Base-by-base conservation (phyloP, 1,139 yeast species). In the Ogataea hybrid region DNA sequence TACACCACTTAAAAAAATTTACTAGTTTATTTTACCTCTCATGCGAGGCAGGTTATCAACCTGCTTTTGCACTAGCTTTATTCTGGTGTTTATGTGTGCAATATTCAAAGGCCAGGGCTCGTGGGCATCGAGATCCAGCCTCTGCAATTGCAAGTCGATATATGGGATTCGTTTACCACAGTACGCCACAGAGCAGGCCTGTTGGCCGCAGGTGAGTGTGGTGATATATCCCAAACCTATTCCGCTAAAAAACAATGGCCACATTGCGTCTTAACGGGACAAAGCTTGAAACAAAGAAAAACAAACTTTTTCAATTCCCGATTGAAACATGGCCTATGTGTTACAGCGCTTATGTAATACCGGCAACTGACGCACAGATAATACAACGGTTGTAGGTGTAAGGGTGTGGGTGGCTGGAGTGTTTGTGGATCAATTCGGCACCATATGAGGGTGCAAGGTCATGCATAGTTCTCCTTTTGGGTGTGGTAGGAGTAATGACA, bases 101-200 rank as follows among this genome's bases (percentile, higher is more conserved):
- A 40, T 43, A 43, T 41, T 45, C 51, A 50, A 47, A 49, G 52
- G 52, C 32, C 37, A 28, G 32, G 23, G 33, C 15, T 20, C 32
- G 35, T 32, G 28, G 22, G 34, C 30, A 29, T 22, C 32, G 28
- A 31, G 29, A 11, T 12, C 12, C 25, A 28, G 23, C 42, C 42
- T 39, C 42, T 39, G 42, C 42, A 39, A 39, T 34, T 25, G 42
- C 37, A 9, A 12, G 15, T 39, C 37, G 5, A 39, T 51, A 18
- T 51, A 15, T 42, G 55, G 52, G 52, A 43, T 39, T 51, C 53
- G 55, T 51, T 51, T 51, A 51, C 47, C 55, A 41, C 38, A 32
- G 36, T 20, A 22, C 37, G 37, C 46, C 46, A 48, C 31, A 22
- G 34, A 20, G 10, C 15, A 14, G 22, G 12, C 21, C 27, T 5